These are phyloP conservation scores for Entonaema liquescens DNA, from an alignment of 495 filamentous ascomycete species.

Conservation along the genomic window DNA sequence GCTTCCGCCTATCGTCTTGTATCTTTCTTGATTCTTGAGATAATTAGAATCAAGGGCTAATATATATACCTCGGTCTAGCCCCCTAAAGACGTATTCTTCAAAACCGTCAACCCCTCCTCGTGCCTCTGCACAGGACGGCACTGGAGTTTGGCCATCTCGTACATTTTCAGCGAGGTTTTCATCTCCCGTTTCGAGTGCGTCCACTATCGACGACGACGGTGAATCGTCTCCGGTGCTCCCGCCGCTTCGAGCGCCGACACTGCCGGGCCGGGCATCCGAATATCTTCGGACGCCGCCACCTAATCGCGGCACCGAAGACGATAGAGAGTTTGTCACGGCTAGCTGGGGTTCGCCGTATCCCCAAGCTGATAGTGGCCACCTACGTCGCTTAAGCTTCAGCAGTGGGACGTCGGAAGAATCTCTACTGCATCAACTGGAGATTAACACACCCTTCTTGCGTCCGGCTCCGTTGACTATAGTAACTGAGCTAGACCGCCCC, in stretches of 20 bases:
- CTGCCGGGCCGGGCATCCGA: slow-evolving; percentile 58
- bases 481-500: slow-evolving; percentile 48
- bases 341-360: slow-evolving; percentile 80
- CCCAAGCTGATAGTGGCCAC: slow-evolving; percentile 54
- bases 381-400: slow-evolving; percentile 60
- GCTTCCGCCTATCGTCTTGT: slow-evolving; percentile 8
- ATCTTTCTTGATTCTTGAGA: slow-evolving; percentile 17
- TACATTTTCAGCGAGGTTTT: slow-evolving; percentile 46
- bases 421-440: slow-evolving; percentile 60
- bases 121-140: slow-evolving; percentile 62
- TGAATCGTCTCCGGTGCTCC: slow-evolving; percentile 61
- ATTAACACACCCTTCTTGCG: slow-evolving; percentile 64
- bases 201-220: slow-evolving; percentile 62
- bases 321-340: slow-evolving; percentile 65
- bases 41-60: slow-evolving; percentile 19
- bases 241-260: slow-evolving; percentile 59
- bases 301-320: slow-evolving; percentile 42
- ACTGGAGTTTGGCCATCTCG: slow-evolving; percentile 44
- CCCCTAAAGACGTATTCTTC: slow-evolving; percentile 60
- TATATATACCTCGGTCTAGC: slow-evolving; percentile 29
- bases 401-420: slow-evolving; percentile 62
- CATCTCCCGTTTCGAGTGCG: slow-evolving; percentile 59
- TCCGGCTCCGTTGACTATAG: slow-evolving; percentile 52
- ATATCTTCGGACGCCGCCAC: slow-evolving; percentile 60
- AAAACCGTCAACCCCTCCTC: slow-evolving; percentile 60